Base-by-base conservation (phyloP, 2,329 filamentous ascomycete genomes). In the Penicillium sumatraense region DNA sequence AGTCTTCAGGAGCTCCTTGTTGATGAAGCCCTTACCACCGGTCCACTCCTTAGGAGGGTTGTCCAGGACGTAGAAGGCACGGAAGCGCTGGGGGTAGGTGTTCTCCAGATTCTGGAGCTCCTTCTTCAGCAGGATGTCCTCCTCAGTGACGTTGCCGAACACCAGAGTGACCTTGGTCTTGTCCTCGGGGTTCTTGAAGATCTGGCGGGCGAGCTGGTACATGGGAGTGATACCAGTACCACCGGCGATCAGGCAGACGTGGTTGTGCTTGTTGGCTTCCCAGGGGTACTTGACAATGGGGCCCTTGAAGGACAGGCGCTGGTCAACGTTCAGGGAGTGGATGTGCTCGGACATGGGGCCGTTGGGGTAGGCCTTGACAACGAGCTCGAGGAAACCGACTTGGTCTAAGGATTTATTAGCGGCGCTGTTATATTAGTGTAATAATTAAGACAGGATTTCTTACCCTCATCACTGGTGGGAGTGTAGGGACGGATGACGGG, bases 151-250 rank as follows among this genome's bases (percentile, higher is more conserved):
- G 80, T 98, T 99, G 65, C 91, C 95, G 71, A 93, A 97, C 33
- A 99, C 85, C 27, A 99, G 86, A 5, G 93, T 98, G 38, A 99
- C 92, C 82, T 96, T 96, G 68, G 95, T 99, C 86, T 95, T 93
- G 81, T 99, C 95, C 40, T 90, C 86, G 57, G 93, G 91, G 85
- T 97, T 96, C 78, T 89, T 91, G 87, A 98, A 96, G 79, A 99
- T 96, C 71, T 88, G 84, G 60, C 91, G 91, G 62, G 86, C 82
- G 42, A 99, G 87, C 82, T 99, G 95, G 83, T 90, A 98, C 93
- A 98, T 97, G 65, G 95, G 95, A 10, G 95, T 95, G 75, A 99
- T 96, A 58, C 95, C 95, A 7, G 95, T 97, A 62, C 95, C 95
- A 68, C 95, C 95, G n/a, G 93, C 91, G 60, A 99, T 76, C 66